These are phyloP conservation scores for Ceratobasidium sp. DNA, from an alignment of 1,284 basidiomycete species.

Conservation along the genomic window DNA sequence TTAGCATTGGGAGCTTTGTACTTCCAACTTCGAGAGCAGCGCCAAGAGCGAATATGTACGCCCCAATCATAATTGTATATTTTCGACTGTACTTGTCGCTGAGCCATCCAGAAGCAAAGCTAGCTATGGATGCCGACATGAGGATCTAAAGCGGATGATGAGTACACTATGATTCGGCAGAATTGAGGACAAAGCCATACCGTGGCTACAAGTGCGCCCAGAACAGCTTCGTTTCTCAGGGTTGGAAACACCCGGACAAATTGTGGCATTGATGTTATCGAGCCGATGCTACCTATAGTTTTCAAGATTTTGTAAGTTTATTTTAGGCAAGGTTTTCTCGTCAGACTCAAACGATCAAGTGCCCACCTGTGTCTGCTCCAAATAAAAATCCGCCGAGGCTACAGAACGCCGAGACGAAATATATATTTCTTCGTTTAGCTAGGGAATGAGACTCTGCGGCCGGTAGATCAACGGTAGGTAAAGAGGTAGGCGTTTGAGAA, in stretches of 20 bases:
- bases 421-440: constrained; percentile 31
- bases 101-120: constrained; percentile 59
- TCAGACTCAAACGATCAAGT: background rate
- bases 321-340: too few species aligned
- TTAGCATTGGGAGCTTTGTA: constrained; percentile 54
- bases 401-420: constrained; percentile 40
- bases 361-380: constrained; percentile 57
- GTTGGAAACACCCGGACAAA: constrained; percentile 56
- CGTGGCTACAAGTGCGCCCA: constrained; percentile 56
- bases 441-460: background rate
- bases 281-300: constrained; percentile 57
- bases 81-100: constrained; percentile 63
- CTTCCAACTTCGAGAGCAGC: constrained; percentile 53
- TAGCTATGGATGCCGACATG: constrained; percentile 60
- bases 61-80: constrained; percentile 59
- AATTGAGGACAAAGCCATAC: constrained; percentile 2
- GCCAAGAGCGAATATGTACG: constrained; percentile 57
- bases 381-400: constrained; percentile 55
- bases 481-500: background rate
- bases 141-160: constrained; percentile 55
- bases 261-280: constrained; percentile 60
- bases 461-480: background rate
- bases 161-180: background rate
- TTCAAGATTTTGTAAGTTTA: too few species aligned
- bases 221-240: constrained; percentile 53